Percentiles rank a stretch among this genome's conserved stretches.
These are phyloP conservation scores for Eutypella sp. DNA, from an alignment of 2,329 filamentous ascomycete species.

Conservation along the genomic window DNA sequence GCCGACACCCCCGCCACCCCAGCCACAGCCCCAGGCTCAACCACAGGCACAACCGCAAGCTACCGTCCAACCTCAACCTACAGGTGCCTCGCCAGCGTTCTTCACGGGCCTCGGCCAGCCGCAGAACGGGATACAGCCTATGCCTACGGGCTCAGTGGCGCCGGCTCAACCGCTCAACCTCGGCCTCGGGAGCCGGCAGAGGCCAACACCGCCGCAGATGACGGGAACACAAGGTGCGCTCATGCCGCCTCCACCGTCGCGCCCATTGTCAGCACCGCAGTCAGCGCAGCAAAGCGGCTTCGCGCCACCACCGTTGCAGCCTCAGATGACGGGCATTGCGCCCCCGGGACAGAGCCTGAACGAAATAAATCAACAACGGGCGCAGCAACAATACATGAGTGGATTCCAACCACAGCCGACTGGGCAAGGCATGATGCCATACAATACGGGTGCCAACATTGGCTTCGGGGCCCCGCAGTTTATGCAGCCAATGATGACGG, in stretches of 20 bases:
- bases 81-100: conserved; percentile 55
- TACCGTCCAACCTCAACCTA: conserved; percentile 33
- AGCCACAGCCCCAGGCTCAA: conserved; percentile 24
- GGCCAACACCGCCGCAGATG: conserved; percentile 65
- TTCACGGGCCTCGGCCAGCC: conserved; percentile 46
- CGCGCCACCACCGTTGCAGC: conserved; percentile 68
- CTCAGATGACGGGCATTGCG: conserved; percentile 80
- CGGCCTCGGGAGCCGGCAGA: conserved; percentile 50
- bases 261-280: conserved; percentile 83
- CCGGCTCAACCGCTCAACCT: conserved; percentile 39
- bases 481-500: conserved; percentile 37
- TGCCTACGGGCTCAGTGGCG: conserved; percentile 34
- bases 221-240: conserved; percentile 57
- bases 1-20: conserved; percentile 25
- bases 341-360: conserved; percentile 71
- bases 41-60: conserved; percentile 28
- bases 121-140: conserved; percentile 39
- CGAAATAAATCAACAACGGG: conserved; percentile 62
- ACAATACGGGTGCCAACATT: conserved; percentile 31
- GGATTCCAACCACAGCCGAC: conserved; percentile 35
- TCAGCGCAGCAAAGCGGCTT: conserved; percentile 72
- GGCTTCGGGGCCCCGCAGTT: conserved; percentile 37
- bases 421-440: conserved; percentile 34
- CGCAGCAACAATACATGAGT: conserved; percentile 55
- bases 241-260: conserved; percentile 69